A percentile compares a stretch with the other conserved stretches of the same genome.
Conservation (phyloP, 257 asterid genomes). For the Lycium barbarum region DNA sequence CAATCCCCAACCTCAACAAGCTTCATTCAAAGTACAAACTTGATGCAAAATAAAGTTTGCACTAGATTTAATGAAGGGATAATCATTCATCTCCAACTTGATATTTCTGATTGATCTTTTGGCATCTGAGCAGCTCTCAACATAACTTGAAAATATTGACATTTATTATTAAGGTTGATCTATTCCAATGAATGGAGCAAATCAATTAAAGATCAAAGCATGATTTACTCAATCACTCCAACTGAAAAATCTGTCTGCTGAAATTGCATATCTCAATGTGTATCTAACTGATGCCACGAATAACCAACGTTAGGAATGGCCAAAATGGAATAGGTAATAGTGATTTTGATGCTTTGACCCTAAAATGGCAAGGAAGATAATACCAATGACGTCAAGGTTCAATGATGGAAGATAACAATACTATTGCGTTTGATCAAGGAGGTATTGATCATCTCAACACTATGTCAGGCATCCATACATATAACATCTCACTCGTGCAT, state of each 20-base stretch:
- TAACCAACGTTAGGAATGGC: not conserved
- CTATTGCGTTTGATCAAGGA: conserved; percentile 7
- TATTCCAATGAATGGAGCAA: not conserved
- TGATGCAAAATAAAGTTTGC: conserved; percentile 19
- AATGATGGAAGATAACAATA: not conserved
- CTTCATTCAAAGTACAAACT: conserved; percentile 16
- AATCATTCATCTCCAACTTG: conserved; percentile 3
- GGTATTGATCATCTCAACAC: not conserved
- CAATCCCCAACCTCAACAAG: conserved; percentile 8
- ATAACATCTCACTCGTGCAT: not conserved
- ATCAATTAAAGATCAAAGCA: not conserved
- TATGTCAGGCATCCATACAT: conserved; percentile 10
- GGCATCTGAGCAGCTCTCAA: conserved; percentile 11
- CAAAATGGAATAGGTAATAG: not conserved
- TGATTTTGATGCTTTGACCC: conserved; percentile 15
- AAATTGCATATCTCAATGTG: not conserved
- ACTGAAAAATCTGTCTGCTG: conserved; percentile 6
- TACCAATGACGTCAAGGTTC: not conserved
- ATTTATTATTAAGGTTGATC: not conserved
- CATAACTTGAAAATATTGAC: conserved; percentile 4
- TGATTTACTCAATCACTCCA: not conserved
- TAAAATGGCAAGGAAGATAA: conserved; percentile 14
- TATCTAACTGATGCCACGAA: conserved; percentile 15
- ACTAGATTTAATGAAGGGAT: conserved; percentile 1
- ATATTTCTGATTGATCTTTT: conserved; percentile 15